phyloP scores from a whole-genome alignment of 2,329 filamentous ascomycete species.

The Rutstroemia sp. region DNA sequence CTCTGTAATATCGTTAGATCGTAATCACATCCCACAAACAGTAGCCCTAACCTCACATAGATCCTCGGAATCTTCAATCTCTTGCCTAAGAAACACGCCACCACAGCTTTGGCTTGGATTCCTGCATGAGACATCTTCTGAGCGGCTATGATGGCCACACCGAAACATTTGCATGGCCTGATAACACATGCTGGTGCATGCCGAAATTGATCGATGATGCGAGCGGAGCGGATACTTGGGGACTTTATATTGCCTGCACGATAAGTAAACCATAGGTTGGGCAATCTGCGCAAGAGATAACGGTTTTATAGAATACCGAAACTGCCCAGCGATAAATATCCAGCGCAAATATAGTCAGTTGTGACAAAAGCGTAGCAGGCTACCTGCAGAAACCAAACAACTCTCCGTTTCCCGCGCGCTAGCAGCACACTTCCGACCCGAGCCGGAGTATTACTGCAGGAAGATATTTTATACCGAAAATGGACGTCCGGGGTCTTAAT shows the following conservation, averaged over 20 bases:
- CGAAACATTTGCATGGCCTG: conserved; percentile 24
- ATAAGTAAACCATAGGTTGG: not conserved
- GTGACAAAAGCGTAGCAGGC: conserved; percentile 2
- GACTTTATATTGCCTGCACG: not conserved
- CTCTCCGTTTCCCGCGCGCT: not conserved
- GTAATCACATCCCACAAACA: not conserved
- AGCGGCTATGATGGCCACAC: conserved; percentile 20
- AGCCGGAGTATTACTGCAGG: not conserved
- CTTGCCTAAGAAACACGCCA: conserved; percentile 22
- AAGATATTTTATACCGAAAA: not conserved
- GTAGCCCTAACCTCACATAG: conserved; percentile 12
- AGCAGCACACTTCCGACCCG: not conserved
- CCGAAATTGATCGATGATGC: not conserved
- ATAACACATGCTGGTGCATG: conserved; percentile 21
- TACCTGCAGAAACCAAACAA: not conserved
- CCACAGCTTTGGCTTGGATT: conserved; percentile 16
- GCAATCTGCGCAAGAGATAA: not conserved
- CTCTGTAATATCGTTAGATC: conserved; percentile 12
- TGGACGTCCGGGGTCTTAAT: not conserved
- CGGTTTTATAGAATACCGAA: not conserved
- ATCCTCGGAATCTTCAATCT: conserved; percentile 17
- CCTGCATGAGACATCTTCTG: conserved; percentile 16
- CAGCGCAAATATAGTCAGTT: not conserved
- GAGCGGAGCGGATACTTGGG: not conserved
- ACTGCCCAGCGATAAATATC: not conserved